Conservation (phyloP, 2,329 filamentous ascomycete genomes). For the Aspergillus tanneri region DNA sequence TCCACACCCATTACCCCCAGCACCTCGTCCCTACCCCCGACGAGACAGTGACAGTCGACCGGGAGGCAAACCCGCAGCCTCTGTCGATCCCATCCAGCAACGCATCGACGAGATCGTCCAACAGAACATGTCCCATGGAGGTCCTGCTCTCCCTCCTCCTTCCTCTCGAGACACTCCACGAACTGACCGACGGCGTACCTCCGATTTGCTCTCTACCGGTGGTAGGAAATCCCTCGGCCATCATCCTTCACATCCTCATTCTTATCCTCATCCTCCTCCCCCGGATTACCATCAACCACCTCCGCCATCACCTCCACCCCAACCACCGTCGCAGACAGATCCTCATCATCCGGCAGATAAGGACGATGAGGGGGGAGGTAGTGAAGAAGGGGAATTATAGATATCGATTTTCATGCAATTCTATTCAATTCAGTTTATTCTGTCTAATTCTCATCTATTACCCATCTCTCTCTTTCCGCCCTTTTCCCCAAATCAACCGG, state of each 20-base stretch:
- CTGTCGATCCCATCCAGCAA: slow-evolving; percentile 35
- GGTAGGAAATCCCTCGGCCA: too few species aligned
- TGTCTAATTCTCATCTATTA: too few species aligned
- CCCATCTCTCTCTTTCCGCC: too few species aligned
- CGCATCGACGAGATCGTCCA: slow-evolving; percentile 40
- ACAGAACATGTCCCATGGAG: slow-evolving; percentile 20
- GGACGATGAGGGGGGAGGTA: slow-evolving; percentile 38
- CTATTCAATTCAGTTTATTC: not conserved
- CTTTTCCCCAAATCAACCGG: too few species aligned
- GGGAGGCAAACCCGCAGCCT: slow-evolving; percentile 7
- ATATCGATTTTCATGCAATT: not conserved
- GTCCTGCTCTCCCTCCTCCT: not conserved
- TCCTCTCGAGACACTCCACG: slow-evolving; percentile 5
- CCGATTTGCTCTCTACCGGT: too few species aligned
- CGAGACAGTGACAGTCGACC: slow-evolving; percentile 16
- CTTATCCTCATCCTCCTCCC: slow-evolving; percentile 21
- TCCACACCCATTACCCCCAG: slow-evolving; percentile 23
- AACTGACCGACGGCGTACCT: slow-evolving; percentile 15
- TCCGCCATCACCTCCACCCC: slow-evolving; percentile 10
- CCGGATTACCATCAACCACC: slow-evolving; percentile 9
- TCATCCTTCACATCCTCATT: slow-evolving; percentile 2
- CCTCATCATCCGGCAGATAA: slow-evolving; percentile 9
- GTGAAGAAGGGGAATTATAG: slow-evolving; percentile 45
- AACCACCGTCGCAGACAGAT: slow-evolving; percentile 12
- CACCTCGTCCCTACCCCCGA: slow-evolving; percentile 18